phyloP scores from a whole-genome alignment of 2,329 filamentous ascomycete genomes.

The Geosmithia flava region DNA sequence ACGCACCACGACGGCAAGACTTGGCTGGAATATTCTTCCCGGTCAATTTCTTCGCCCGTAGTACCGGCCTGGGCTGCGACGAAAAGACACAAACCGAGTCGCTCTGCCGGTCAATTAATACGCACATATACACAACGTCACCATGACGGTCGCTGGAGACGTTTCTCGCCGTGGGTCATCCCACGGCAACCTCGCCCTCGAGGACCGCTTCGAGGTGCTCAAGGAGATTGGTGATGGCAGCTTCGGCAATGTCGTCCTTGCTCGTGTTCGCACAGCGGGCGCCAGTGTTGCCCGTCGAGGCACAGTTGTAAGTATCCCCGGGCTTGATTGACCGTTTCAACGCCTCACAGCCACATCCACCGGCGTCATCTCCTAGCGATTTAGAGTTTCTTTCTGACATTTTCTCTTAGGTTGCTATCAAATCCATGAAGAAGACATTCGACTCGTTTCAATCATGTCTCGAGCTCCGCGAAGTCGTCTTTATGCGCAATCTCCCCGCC shows the following conservation, averaged over 20 bases:
- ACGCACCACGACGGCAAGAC: no score
- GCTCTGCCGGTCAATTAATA: no score
- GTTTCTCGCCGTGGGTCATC: constrained; percentile 55
- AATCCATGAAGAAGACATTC: constrained; percentile 99
- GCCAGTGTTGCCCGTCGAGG: constrained; percentile 79
- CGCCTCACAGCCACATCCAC: no score
- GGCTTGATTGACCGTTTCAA: neutral
- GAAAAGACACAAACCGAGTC: neutral
- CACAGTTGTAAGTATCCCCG: constrained; percentile 61
- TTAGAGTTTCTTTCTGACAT: neutral
- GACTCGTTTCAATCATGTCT: constrained; percentile 83
- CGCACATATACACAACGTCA: constrained; percentile 13
- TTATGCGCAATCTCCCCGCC: constrained; percentile 74
- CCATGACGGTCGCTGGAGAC: constrained; percentile 70
- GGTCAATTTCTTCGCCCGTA: neutral
- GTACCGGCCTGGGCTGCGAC: neutral
- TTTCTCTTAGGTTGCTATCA: constrained; percentile 72
- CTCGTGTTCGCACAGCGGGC: constrained; percentile 82
- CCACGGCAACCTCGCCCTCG: constrained; percentile 53
- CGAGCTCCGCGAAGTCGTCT: constrained; percentile 93
- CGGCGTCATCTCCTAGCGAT: no score
- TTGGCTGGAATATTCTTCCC: neutral
- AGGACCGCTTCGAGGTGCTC: constrained; percentile 91
- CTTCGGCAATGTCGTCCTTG: constrained; percentile 90
- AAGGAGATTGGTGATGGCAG: constrained; percentile 99